phyloP scores from a whole-genome alignment of 352 stramenopile species.

The Plasmopara muralis region DNA sequence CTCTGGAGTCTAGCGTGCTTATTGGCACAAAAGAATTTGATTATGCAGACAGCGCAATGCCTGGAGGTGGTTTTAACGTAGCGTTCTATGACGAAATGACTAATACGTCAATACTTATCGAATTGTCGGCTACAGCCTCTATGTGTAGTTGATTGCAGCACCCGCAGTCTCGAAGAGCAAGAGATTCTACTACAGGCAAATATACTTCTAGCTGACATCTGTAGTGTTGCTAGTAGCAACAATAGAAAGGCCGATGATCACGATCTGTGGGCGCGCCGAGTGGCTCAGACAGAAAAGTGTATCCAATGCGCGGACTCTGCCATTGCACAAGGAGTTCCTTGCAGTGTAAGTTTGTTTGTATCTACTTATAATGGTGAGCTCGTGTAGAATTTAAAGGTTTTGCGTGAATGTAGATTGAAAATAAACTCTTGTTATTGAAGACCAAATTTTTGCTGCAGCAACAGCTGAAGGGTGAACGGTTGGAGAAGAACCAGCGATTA shows the following conservation, averaged over 20 bases:
- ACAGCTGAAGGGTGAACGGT: constrained; percentile 34
- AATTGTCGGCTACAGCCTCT: constrained; percentile 24
- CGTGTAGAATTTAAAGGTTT: not conserved
- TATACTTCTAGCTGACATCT: constrained; percentile 55
- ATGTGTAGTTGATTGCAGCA: constrained; percentile 19
- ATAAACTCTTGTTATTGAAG: constrained; percentile 43
- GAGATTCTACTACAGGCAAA: constrained; percentile 28
- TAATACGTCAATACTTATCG: not conserved
- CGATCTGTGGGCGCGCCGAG: constrained; percentile 46
- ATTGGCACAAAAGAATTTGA: constrained; percentile 34
- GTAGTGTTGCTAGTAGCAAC: constrained; percentile 33
- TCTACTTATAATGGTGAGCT: constrained; percentile 3
- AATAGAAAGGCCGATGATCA: constrained; percentile 33
- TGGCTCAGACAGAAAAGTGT: constrained; percentile 42
- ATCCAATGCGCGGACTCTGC: constrained; percentile 23
- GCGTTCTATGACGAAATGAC: not conserved
- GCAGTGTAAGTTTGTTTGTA: constrained; percentile 12
- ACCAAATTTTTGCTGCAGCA: constrained; percentile 46
- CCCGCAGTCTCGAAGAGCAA: constrained; percentile 14
- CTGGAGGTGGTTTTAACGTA: constrained; percentile 33
- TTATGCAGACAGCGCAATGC: constrained; percentile 32
- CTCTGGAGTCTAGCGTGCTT: constrained; percentile 59
- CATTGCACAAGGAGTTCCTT: constrained; percentile 14
- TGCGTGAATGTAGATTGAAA: constrained; percentile 23
- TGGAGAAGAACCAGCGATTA: constrained; percentile 29